phyloP scores from a whole-genome alignment of 495 filamentous ascomycete genomes.

The Xylaria palmicola region DNA sequence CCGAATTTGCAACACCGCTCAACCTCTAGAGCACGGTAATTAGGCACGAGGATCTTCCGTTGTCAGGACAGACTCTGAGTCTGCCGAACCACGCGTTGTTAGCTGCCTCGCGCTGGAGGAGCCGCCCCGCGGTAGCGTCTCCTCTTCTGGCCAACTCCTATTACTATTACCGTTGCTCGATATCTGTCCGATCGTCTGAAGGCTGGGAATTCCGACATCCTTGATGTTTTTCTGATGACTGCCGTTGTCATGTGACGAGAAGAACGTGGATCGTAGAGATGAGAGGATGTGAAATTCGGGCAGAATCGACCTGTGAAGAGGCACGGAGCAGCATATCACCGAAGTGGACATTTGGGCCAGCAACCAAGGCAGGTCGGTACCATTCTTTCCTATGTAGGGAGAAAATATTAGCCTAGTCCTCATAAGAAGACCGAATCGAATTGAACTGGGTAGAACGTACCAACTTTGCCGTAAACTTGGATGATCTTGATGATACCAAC shows the following conservation, averaged over 20 bases:
- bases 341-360: neutral
- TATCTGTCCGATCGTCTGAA: too few species aligned
- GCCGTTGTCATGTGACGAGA: neutral
- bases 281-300: neutral
- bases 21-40: too few species aligned
- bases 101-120: too few species aligned
- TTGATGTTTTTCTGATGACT: too few species aligned
- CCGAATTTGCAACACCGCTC: too few species aligned
- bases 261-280: neutral
- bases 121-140: too few species aligned
- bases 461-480: slow-evolving; percentile 1
- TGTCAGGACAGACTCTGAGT: too few species aligned
- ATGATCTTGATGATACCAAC: slow-evolving; percentile 1
- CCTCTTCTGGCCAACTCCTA: too few species aligned
- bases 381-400: neutral
- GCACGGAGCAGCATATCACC: neutral
- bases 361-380: neutral
- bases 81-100: too few species aligned
- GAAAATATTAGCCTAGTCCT: neutral
- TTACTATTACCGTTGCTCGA: too few species aligned
- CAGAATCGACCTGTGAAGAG: neutral
- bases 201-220: too few species aligned
- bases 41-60: too few species aligned
- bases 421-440: neutral
- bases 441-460: neutral